Conservation (phyloP, 2,329 filamentous ascomycete species). For the Diaporthe batatas region DNA sequence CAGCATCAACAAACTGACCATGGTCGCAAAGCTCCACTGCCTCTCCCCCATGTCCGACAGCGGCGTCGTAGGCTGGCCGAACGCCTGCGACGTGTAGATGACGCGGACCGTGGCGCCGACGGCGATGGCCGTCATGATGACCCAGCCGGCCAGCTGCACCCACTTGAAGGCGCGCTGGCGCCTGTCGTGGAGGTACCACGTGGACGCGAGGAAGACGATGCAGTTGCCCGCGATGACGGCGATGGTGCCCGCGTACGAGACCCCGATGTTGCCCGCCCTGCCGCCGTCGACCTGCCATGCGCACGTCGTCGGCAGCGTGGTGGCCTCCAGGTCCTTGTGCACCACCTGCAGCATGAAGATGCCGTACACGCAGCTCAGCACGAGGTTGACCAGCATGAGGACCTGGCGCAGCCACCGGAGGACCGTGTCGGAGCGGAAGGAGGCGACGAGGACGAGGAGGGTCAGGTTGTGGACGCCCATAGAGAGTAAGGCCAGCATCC, state of each 20-base stretch:
- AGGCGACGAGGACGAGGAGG: conserved; percentile 73
- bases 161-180: conserved; percentile 66
- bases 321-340: conserved; percentile 59
- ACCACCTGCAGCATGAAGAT: conserved; percentile 70
- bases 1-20: conserved; percentile 71
- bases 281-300: conserved; percentile 64
- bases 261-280: conserved; percentile 54
- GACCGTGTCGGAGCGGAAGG: conserved; percentile 76
- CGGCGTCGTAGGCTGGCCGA: conserved; percentile 64
- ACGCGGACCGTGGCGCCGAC: conserved; percentile 71
- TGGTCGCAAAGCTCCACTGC: conserved; percentile 73
- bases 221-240: conserved; percentile 71
- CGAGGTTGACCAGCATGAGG: conserved; percentile 75
- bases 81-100: conserved; percentile 70
- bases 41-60: conserved; percentile 67
- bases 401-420: conserved; percentile 74
- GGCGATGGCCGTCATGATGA: conserved; percentile 69
- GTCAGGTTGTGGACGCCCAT: conserved; percentile 76
- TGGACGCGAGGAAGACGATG: conserved; percentile 69
- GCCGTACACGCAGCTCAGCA: conserved; percentile 68
- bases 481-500: conserved; percentile 72
- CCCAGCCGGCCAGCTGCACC: conserved; percentile 66
- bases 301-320: conserved; percentile 70
- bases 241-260: conserved; percentile 71
- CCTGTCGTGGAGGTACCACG: conserved; percentile 74